These are phyloP conservation scores for Epichloe amarillans DNA, from an alignment of 2,329 filamentous ascomycete species.

Conservation along the genomic window DNA sequence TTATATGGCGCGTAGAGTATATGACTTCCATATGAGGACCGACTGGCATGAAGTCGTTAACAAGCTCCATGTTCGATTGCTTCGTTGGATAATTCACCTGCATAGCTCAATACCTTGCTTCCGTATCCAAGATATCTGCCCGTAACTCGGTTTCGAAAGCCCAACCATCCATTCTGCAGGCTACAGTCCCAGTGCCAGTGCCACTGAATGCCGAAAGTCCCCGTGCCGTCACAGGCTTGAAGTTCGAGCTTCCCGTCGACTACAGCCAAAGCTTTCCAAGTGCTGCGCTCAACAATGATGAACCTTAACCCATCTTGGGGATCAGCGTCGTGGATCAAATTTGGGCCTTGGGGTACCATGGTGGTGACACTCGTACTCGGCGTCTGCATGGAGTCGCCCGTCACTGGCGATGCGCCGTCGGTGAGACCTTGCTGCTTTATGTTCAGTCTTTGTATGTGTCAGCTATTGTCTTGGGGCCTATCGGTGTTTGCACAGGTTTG, in stretches of 20 bases:
- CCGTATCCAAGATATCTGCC: not conserved
- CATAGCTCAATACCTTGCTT: too few species aligned
- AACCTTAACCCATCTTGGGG: not conserved
- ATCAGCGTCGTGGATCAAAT: not conserved
- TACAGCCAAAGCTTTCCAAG: not conserved
- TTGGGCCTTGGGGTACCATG: too few species aligned
- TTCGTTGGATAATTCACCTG: too few species aligned
- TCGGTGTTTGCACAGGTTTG: too few species aligned
- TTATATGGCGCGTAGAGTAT: not conserved
- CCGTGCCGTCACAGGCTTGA: not conserved
- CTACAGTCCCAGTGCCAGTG: not conserved
- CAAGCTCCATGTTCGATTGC: fast-evolving
- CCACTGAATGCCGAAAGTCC: not conserved
- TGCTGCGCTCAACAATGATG: not conserved
- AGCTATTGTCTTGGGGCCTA: too few species aligned
- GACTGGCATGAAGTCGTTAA: not conserved
- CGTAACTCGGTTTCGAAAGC: not conserved
- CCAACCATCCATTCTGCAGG: not conserved
- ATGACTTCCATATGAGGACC: not conserved
- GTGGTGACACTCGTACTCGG: not conserved
- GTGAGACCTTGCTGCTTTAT: too few species aligned
- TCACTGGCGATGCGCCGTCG: too few species aligned
- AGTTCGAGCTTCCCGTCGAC: not conserved
- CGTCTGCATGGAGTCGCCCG: too few species aligned
- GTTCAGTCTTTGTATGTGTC: too few species aligned